These are phyloP conservation scores for Chamaecyparis obtusa DNA, from an alignment of 75 land plant species.

Conservation along the genomic window DNA sequence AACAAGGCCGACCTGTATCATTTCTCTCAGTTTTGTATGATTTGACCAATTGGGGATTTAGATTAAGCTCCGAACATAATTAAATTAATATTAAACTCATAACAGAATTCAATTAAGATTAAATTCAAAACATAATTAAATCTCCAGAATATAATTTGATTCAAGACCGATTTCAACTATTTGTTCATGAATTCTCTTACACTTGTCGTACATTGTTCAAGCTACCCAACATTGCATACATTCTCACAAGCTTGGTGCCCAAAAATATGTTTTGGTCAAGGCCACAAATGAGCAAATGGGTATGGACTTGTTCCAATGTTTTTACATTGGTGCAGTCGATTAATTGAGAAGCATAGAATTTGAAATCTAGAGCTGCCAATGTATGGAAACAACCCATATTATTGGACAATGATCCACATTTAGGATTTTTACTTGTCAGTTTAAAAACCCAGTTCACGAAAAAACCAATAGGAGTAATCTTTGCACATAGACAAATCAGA, in stretches of 20 bases:
- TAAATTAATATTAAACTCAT: too few species aligned
- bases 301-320: not conserved
- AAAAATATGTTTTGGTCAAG: not conserved
- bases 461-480: not conserved
- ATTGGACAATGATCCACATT: not conserved
- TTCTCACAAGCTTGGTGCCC: not conserved
- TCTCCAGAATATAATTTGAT: constrained; percentile 5
- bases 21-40: too few species aligned
- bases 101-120: too few species aligned
- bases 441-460: not conserved
- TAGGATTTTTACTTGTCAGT: not conserved
- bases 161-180: constrained; percentile 6
- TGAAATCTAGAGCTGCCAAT: constrained; percentile 2
- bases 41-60: too few species aligned
- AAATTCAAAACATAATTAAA: too few species aligned
- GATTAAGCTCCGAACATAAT: too few species aligned
- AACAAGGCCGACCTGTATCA: too few species aligned
- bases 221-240: not conserved
- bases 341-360: not conserved
- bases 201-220: not conserved
- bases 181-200: constrained; percentile 1
- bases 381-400: not conserved
- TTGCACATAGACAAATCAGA: too few species aligned
- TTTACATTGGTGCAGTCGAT: not conserved
- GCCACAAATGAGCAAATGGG: not conserved